A percentile compares a stretch with the other conserved stretches of the same genome.
Evolutionary conservation across 2,329 filamentous ascomycete genomes (phyloP).

Genomic region (Botrytis medusae): DNA sequence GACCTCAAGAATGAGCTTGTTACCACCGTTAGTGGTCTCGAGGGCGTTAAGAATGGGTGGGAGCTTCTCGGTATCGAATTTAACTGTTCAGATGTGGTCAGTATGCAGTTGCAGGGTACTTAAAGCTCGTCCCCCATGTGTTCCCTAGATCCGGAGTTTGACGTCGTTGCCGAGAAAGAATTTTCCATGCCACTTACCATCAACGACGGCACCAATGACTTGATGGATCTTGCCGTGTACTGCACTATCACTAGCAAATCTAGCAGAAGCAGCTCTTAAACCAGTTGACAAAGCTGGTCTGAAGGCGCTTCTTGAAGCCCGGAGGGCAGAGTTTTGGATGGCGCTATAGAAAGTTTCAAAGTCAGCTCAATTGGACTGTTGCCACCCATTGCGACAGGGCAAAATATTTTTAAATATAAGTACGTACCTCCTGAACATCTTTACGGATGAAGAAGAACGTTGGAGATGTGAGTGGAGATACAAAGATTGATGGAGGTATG

Average conservation of each 20-base stretch:
- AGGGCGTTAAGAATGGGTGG: conserved; percentile 97
- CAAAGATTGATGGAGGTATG: conserved; percentile 46
- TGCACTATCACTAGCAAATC: conserved; percentile 56
- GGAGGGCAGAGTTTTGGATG: conserved; percentile 64
- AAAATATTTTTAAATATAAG: conserved; percentile 35
- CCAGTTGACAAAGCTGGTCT: conserved; percentile 57
- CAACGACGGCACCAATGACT: conserved; percentile 98
- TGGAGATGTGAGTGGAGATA: conserved; percentile 58
- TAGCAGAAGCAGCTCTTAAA: conserved; percentile 51
- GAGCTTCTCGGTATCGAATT: conserved; percentile 92
- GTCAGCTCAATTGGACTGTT: conserved; percentile 51
- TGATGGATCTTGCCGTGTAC: conserved; percentile 69
- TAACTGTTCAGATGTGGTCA: conserved; percentile 62
- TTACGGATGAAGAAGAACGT: conserved; percentile 68
- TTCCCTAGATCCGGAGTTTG: conserved; percentile 31
- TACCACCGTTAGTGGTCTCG: conserved; percentile 83
- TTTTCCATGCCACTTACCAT: conserved; percentile 67
- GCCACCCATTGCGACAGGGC: conserved; percentile 22
- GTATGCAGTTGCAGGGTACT: conserved; percentile 20
- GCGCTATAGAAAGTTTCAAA: conserved; percentile 51
- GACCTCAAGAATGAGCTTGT: conserved; percentile 96
- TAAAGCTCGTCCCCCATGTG: conserved; percentile 25
- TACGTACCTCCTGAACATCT: conserved; percentile 82
- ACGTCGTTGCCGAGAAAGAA: conserved; percentile 36
- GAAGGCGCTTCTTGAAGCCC: conserved; percentile 58